These are phyloP conservation scores for Termitomyces sp. DNA, from an alignment of 768 basidiomycete genomes.

Conservation along the genomic window DNA sequence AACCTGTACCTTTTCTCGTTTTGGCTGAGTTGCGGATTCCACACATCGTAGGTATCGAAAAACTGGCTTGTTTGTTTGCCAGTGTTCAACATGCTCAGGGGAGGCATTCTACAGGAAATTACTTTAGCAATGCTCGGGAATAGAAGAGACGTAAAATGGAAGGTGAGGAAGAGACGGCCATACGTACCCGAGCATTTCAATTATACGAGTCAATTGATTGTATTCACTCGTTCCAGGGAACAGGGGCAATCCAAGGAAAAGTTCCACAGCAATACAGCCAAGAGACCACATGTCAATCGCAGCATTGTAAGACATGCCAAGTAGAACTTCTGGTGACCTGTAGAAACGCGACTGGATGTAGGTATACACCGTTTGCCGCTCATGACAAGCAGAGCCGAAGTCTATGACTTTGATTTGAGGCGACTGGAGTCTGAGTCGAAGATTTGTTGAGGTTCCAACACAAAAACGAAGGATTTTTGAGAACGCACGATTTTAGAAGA, in stretches of 20 bases:
- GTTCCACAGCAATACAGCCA: constrained; percentile 97
- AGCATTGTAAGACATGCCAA: constrained; percentile 92
- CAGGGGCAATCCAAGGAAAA: constrained; percentile 92
- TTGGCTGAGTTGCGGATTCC: constrained; percentile 60
- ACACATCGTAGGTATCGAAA: constrained; percentile 73
- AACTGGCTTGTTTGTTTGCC: constrained; percentile 96
- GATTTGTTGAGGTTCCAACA: not conserved
- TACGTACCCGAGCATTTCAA: constrained; percentile 95
- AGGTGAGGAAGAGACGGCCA: constrained; percentile 10
- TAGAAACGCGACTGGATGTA: constrained; percentile 99
- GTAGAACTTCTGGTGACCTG: constrained; percentile 93
- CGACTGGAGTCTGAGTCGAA: constrained; percentile 71
- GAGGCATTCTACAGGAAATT: constrained; percentile 64
- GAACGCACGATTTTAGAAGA: constrained; percentile 81
- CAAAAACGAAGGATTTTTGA: not conserved
- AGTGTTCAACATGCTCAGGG: constrained; percentile 88
- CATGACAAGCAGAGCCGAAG: constrained; percentile 98
- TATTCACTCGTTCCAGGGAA: constrained; percentile 99
- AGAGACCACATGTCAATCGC: constrained; percentile 99
- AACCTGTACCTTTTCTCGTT: constrained; percentile 83
- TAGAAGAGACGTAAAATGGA: not conserved
- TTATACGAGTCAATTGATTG: constrained; percentile 94
- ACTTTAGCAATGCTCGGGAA: not conserved
- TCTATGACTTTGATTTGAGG: constrained; percentile 99
- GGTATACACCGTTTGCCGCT: constrained; percentile 99